Evolutionary conservation across 1,284 basidiomycete genomes (phyloP).

Genomic region (Marasmius sp.): DNA sequence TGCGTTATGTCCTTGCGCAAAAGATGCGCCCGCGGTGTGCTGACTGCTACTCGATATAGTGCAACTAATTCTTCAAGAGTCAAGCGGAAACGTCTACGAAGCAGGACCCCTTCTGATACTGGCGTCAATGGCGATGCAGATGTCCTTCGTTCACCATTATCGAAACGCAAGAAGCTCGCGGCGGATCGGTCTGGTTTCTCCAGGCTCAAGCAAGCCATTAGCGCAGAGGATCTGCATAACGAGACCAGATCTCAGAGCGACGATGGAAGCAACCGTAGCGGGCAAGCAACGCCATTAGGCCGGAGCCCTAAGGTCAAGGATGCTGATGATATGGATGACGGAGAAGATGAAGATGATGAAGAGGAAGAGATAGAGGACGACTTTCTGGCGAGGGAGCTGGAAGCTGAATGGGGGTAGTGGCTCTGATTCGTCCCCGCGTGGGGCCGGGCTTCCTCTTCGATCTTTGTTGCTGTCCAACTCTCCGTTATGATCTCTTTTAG

Average conservation of each 20-base stretch:
- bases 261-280: constrained; percentile 20
- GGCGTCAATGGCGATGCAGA: constrained; percentile 34
- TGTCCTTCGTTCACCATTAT: constrained; percentile 62
- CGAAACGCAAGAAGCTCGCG: constrained; percentile 74
- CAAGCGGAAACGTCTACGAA: constrained; percentile 70
- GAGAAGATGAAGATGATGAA: constrained; percentile 36
- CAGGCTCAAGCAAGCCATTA: constrained; percentile 64
- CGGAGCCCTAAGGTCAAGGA: constrained; percentile 19
- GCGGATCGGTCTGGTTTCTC: constrained; percentile 63
- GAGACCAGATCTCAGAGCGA: constrained; percentile 18
- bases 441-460: constrained; percentile 14
- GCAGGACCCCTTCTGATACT: constrained; percentile 65
- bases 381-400: constrained; percentile 71
- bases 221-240: constrained; percentile 51
- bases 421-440: constrained; percentile 1
- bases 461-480: constrained; percentile 1
- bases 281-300: background rate
- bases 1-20: constrained; percentile 21
- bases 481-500: background rate
- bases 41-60: constrained; percentile 27
- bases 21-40: constrained; percentile 1
- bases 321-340: constrained; percentile 41
- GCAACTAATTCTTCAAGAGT: constrained; percentile 41
- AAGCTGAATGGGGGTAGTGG: constrained; percentile 67
- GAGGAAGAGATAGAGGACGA: constrained; percentile 63